Evolutionary conservation across 2,329 filamentous ascomycete species (phyloP), one percentile per base, ranked within the genome.

Genomic region (Diaporthe capsici): DNA sequence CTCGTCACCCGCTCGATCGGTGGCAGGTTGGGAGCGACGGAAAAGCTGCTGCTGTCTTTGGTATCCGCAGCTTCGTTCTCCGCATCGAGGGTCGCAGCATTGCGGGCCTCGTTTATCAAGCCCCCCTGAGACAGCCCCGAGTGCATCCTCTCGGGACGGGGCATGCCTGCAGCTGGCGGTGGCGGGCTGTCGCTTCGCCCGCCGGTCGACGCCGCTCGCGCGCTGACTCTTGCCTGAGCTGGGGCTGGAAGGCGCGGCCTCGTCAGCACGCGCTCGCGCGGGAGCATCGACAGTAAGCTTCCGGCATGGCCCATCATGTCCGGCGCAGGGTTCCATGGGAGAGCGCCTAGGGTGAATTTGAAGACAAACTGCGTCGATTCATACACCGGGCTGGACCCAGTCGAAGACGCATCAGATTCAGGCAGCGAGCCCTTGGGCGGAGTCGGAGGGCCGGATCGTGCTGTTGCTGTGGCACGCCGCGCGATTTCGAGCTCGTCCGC

Each of bases 191-290:
- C 85, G 61, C 81, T 84, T 13, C 84, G 83, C 15, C 67, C 71
- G 28, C 74, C 78, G 4, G 76, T 42, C 9, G 79, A 77, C 4
- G 77, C 75, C 2, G 83, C 77, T 15, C 85, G 83, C 2, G 83
- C 82, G 37, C 83, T 86, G 15, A 96, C 85, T 75, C 91, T 89
- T 17, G 89, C 86, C 79, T 96, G 94, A 0, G 94, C 94, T 0
- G 93, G 90, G 4, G 88, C 87, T 0, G 94, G 94, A 5, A 97
- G 88, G 17, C 92, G 88, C 1, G 94, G 94, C 7, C 91, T 89
- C 31, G 88, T 88, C 28, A 96, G 86, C n/a, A 93, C 88, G 4
- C 92, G 90, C 55, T 93, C 90, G 4, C 89, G 90, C 0, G 87
- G 85, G 71, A 90, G 87, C 77, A 89, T 89, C 8, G 84, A 81